Evolutionary conservation across 257 asterid genomes (phyloP).

Genomic region (Ilex asprella): DNA sequence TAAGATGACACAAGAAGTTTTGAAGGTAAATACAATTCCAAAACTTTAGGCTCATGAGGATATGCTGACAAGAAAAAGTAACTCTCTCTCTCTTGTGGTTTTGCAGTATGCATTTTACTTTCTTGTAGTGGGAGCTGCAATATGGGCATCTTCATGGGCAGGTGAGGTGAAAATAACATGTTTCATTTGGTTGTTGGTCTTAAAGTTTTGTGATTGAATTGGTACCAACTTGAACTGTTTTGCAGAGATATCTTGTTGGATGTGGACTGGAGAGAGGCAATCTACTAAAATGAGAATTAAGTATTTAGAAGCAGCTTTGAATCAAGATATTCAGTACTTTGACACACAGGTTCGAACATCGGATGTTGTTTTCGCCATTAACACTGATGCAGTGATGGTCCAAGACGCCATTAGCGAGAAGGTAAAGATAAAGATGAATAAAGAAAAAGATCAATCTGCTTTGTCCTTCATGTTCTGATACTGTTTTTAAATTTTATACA

Average conservation of each 20-base stretch:
- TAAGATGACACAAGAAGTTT: constrained; percentile 91
- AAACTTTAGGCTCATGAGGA: no score
- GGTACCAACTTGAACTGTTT: constrained; percentile 4
- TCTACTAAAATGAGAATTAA: constrained; percentile 82
- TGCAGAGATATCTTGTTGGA: constrained; percentile 96
- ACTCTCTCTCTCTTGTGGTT: not conserved
- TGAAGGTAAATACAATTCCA: constrained; percentile 44
- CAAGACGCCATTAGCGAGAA: constrained; percentile 97
- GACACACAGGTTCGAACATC: constrained; percentile 87
- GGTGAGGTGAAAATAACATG: constrained; percentile 27
- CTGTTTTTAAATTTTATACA: constrained; percentile 18
- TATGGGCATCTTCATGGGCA: constrained; percentile 99
- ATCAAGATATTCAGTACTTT: constrained; percentile 79
- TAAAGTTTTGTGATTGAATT: constrained; percentile 11
- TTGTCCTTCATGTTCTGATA: not conserved
- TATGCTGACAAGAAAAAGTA: no score
- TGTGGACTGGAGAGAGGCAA: constrained; percentile 97
- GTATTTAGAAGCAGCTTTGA: constrained; percentile 71
- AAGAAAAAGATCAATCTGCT: not conserved
- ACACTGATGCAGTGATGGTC: constrained; percentile 82
- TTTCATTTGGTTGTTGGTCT: not conserved
- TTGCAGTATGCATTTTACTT: constrained; percentile 97
- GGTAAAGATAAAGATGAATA: constrained; percentile 26
- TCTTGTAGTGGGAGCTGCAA: constrained; percentile 99
- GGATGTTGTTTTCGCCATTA: constrained; percentile 86